Evolutionary conservation across 106 monocot species (phyloP), one percentile per base, ranked within the genome.

Genomic region (Dactylorhiza incarnata): DNA sequence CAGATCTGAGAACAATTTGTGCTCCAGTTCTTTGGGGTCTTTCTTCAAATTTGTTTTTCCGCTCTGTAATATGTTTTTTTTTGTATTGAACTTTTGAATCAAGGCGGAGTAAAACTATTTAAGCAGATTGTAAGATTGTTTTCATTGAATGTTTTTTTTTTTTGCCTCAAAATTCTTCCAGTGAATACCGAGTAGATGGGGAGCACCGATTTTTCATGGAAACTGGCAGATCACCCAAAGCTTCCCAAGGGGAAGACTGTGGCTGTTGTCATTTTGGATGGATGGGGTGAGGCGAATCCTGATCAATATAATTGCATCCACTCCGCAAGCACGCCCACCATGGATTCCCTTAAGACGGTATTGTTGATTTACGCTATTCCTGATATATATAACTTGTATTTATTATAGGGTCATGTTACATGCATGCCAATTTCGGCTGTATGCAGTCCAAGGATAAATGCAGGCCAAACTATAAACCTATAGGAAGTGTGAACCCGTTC

Each of bases 261-360:
- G 14, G 87, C 87, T 12, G 74, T 91, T 29, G 79, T 91, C 22
- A 87, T 91, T 45, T 75, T 91, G 74, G 90, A 91, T 49, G 90
- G 90, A 22, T 91, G 90, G 90, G 90, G 90, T 16, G 90, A 91
- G 78, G 87, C 90, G 16, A 83, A 82, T 37, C 81, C 90, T n/a
- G 90, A 91, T 50, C n/a, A 91, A 77, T 91, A 77, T 24, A 91
- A 91, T 76, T 87, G 87, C 83, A 87, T 91, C 72, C 85, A 91
- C 71, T 76, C 83, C 49, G 90, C 90, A 19, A 61, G 85, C 24
- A 91, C 90, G 12, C 90, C 87, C 3, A 85, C 85, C 49, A 87
- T 91, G 90, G 90, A 91, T 81, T 91, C 90, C 29, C 87, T 91
- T 45, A 91, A 91, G 77, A 55, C 76, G 67, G 90, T 91, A 81